Base-by-base conservation (phyloP, 352 stramenopile species). In the Globisporangium takayamanum region DNA sequence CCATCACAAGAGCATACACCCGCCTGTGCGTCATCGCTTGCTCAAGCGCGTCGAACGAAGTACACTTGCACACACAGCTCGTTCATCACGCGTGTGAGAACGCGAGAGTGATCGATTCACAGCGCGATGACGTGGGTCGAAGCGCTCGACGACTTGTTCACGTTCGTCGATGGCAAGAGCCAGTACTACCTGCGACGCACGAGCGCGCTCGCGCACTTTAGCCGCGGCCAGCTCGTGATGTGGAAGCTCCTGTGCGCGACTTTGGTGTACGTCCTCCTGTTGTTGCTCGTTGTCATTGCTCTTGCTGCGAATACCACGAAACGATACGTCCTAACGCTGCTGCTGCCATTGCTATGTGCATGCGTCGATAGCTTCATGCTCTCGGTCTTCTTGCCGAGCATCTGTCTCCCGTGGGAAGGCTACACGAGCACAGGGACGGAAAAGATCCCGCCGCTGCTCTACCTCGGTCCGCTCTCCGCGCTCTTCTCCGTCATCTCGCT, bases 131-230 rank as follows among this genome's bases (percentile, higher is more conserved):
- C 51, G 39, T 53, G 41, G 11, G 47, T 79, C 52, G 77, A 87
- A 41, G 60, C 65, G 15, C 72, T 78, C 63, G 77, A 83, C 22
- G 64, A 74, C 60, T 80, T 73, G 59, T 78, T 84, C 64, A 85
- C 80, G 62, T 87, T 87, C 66, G 83, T 87, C 57, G 69, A 84
- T 59, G 68, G 76, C 50, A 87, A 85, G 60, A 84, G 70, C 57
- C 73, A 71, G 60, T 78, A 84, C 55, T 76, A 87, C 59, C 70
- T 68, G 33, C 70, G 69, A 3, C 67, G 76, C 62, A 63, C 68
- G 45, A 84, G 74, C 20, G 64, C 56, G 47, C 62, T 80, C 20
- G 74, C 69, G 22, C 61, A 74, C 53, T 84, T 87, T 47, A 71
- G 63, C 7, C 69, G 70, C 36, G 78, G 76, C 30, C 70, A 85